Evolutionary conservation across 2,329 filamentous ascomycete species (phyloP).

Genomic region (Sporothrix variecibatus): DNA sequence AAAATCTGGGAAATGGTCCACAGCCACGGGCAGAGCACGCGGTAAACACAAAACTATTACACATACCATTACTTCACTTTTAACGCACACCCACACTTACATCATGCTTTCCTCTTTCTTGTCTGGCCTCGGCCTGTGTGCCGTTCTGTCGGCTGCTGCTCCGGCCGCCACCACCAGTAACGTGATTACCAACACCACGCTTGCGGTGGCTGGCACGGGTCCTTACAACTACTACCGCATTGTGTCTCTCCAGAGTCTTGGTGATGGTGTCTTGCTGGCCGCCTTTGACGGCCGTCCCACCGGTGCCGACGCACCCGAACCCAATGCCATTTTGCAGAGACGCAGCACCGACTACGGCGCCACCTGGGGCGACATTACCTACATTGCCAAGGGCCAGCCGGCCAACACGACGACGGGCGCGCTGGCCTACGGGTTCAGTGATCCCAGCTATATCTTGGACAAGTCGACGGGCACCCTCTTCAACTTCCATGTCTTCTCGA

Average conservation of each 20-base stretch:
- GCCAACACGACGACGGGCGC: not conserved
- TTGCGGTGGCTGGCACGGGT: not conserved
- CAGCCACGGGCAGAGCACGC: not conserved
- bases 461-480: not conserved
- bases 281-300: not conserved
- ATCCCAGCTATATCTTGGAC: not conserved
- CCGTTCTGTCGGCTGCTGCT: not conserved
- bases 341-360: constrained; percentile 11
- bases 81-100: not conserved
- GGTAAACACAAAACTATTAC: no score
- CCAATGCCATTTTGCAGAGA: not conserved
- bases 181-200: not conserved
- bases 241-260: not conserved
- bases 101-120: not conserved
- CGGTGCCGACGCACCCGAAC: not conserved
- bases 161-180: not conserved
- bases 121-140: not conserved
- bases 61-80: no score
- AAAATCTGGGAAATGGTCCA: not conserved
- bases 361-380: not conserved
- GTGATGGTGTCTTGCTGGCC: not conserved
- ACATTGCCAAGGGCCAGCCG: constrained; percentile 10
- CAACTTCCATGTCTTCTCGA: constrained; percentile 14
- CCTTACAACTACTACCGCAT: constrained; percentile 1
- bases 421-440: not conserved